phyloP scores from a whole-genome alignment of 2,329 filamentous ascomycete species.

The Fusarium sp. region DNA sequence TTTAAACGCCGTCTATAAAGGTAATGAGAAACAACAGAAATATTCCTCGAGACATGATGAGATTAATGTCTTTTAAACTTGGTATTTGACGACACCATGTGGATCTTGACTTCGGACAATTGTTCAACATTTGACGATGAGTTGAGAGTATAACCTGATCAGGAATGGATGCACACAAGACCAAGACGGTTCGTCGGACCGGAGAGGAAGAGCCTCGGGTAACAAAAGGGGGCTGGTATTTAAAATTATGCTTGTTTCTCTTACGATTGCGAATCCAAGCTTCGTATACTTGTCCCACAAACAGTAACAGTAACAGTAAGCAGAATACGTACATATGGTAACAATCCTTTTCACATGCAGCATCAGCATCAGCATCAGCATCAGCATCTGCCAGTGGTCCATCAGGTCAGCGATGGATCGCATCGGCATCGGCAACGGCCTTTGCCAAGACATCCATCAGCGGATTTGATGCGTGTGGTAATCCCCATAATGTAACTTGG shows the following conservation, averaged over 20 bases:
- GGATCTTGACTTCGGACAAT: background rate
- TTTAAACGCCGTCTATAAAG: background rate
- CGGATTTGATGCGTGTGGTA: conserved; percentile 11
- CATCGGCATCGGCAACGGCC: conserved; percentile 16
- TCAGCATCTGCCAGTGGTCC: too few relatives aligned
- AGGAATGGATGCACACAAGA: conserved; percentile 7
- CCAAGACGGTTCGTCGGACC: conserved; percentile 12
- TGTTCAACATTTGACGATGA: background rate
- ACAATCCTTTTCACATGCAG: conserved; percentile 11
- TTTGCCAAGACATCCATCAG: conserved; percentile 6
- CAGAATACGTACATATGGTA: background rate
- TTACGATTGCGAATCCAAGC: background rate
- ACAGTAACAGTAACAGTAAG: background rate
- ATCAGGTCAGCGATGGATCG: conserved; percentile 3
- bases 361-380: background rate
- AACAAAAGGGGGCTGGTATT: background rate
- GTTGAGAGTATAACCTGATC: conserved; percentile 23
- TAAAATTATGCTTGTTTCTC: conserved; percentile 6
- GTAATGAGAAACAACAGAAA: background rate
- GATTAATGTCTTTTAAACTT: background rate
- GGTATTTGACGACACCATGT: background rate
- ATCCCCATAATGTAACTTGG: conserved; percentile 3
- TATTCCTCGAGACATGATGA: background rate
- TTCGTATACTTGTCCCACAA: background rate
- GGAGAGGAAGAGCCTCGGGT: conserved; percentile 15